These are phyloP conservation scores for Geranium brycei DNA, from an alignment of 345 rosid genomes.

Conservation along the genomic window DNA sequence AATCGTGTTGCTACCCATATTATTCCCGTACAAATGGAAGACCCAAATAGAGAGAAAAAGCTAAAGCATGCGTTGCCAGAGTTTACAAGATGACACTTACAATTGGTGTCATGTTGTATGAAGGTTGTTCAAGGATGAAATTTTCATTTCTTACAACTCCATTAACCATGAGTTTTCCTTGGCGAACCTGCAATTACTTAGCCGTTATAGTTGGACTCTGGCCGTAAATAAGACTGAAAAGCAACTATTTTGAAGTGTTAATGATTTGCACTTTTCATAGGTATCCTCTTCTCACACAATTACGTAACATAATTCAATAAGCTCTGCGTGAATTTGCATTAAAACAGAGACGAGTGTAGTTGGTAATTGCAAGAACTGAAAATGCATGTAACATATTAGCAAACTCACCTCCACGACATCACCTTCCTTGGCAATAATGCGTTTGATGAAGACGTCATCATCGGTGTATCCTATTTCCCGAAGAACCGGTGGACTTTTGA, in stretches of 20 bases:
- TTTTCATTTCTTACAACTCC: constrained; percentile 51
- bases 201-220: neutral
- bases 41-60: neutral
- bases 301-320: neutral
- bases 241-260: neutral
- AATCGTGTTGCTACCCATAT: neutral
- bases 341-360: neutral
- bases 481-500: constrained; percentile 67
- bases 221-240: neutral
- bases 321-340: neutral
- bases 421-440: constrained; percentile 81
- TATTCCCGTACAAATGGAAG: neutral
- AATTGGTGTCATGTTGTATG: constrained; percentile 58
- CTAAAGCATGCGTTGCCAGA: neutral
- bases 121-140: constrained; percentile 59
- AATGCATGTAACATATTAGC: neutral
- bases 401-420: constrained; percentile 70
- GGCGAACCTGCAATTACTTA: constrained; percentile 32
- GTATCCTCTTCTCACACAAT: neutral
- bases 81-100: constrained; percentile 15
- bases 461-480: constrained; percentile 56
- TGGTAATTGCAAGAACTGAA: too few relatives aligned
- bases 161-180: constrained; percentile 70
- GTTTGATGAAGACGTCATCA: constrained; percentile 62
- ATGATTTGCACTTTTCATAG: neutral